phyloP scores from a whole-genome alignment of 148 eudicot genomes.

The Persicaria maculosa region DNA sequence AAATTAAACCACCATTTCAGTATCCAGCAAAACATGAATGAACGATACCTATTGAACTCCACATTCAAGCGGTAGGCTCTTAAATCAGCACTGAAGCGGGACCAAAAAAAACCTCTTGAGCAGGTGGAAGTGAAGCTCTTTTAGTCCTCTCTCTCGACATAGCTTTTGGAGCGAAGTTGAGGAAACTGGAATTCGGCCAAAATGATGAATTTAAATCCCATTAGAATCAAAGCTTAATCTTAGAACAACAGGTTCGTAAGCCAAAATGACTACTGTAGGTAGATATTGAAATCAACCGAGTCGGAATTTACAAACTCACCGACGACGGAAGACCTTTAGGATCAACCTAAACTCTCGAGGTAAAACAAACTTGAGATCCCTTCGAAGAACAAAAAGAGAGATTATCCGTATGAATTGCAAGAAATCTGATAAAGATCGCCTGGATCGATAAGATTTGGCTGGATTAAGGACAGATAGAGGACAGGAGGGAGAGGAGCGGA shows the following conservation, averaged over 20 bases:
- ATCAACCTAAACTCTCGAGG: neutral
- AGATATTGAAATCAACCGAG: neutral
- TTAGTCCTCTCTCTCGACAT: constrained; percentile 60
- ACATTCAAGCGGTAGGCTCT: neutral
- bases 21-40: neutral
- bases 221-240: neutral
- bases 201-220: neutral
- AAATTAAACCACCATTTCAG: neutral
- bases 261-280: neutral
- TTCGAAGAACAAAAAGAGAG: neutral
- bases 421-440: neutral
- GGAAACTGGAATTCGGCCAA: constrained; percentile 4
- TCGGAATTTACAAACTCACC: neutral
- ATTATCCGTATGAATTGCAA: neutral
- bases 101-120: constrained; percentile 34
- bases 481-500: neutral
- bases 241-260: neutral
- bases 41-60: neutral
- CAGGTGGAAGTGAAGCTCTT: constrained; percentile 51
- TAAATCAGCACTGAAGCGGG: neutral
- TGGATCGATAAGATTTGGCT: neutral
- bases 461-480: neutral
- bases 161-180: constrained; percentile 6
- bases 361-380: neutral
- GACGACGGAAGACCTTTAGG: neutral